Evolutionary conservation across 441 rosid genomes (phyloP), one percentile per base, ranked within the genome.

Genomic region (Euphorbia corollata): DNA sequence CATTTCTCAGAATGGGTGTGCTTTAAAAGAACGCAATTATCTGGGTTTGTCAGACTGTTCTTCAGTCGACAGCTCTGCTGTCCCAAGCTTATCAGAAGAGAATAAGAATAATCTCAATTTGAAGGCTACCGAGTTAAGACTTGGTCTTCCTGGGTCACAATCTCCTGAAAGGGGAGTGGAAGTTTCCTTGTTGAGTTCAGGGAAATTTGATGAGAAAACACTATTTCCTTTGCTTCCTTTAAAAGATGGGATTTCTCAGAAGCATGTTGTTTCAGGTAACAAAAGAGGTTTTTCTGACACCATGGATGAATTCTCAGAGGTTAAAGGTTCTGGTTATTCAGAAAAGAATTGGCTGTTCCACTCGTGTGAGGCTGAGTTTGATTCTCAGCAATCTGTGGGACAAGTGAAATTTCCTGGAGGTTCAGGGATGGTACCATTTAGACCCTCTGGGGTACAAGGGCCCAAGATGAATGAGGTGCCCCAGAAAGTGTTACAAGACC

Each of bases 201-300:
- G 78, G 71, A 84, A 83, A 32, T 81, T 80, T 1, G 88, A 87
- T 64, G 92, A 87, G 85, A 89, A 86, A 63, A 86, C 83, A 6
- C 81, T 92, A 71, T 90, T 92, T 77, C 89, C 98, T 15, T 70
- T 90, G 71, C 79, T 84, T 63, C 91, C 90, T 66, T 80, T 73
- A 2, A 86, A 87, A 59, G 90, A 91, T 73, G 81, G 68, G 64
- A 77, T 79, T 60, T 81, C 85, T 2, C 87, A 78, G 74, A 89
- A 83, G 77, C 83, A 71, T 74, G 74, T 81, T 74, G 87, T 83
- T 68, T 80, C 87, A 5, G 92, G 96, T 13, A 87, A 81, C 79
- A 91, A 91, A 74, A 85, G 98, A 79, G 98, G 89, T 8, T 92
- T 87, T 71, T 78, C 87, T 61, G 95, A 90, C 69, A 81, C 98